A percentile compares a stretch with the other conserved stretches of the same genome.
phyloP scores from a whole-genome alignment of 1,284 basidiomycete species.

The Phellinidium pouzarii region DNA sequence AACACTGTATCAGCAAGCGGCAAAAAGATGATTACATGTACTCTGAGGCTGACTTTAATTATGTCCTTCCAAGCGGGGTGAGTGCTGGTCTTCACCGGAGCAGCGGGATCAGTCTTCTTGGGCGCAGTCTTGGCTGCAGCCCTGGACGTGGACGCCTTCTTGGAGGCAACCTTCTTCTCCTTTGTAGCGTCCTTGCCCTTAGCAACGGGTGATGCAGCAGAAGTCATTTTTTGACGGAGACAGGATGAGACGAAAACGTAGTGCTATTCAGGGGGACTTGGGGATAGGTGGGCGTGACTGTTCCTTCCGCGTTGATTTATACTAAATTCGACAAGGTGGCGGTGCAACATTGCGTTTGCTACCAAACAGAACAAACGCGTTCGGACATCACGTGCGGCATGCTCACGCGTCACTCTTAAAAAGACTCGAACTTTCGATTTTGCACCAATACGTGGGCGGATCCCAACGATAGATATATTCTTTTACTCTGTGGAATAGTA shows the following conservation, averaged over 20 bases:
- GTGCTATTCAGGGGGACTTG: constrained; percentile 35
- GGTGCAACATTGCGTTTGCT: constrained; percentile 6
- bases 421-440: too few relatives aligned
- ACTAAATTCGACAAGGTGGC: not conserved
- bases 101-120: constrained; percentile 21
- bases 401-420: not conserved
- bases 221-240: constrained; percentile 19
- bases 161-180: constrained; percentile 32
- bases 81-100: constrained; percentile 14
- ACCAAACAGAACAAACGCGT: constrained; percentile 1
- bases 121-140: constrained; percentile 26
- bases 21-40: too few relatives aligned
- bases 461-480: too few relatives aligned
- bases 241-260: constrained; percentile 39
- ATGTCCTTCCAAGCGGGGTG: constrained; percentile 61
- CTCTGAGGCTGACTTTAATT: constrained; percentile 47
- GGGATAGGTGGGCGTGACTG: constrained; percentile 28
- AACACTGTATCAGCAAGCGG: constrained; percentile 4
- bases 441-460: too few relatives aligned
- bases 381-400: not conserved
- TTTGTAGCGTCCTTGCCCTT: too few relatives aligned
- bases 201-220: too few relatives aligned
- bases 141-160: constrained; percentile 37
- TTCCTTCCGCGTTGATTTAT: constrained; percentile 2
- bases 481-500: too few relatives aligned